These are phyloP conservation scores for Huntiella savannae DNA, from an alignment of 2,329 filamentous ascomycete species.

Conservation along the genomic window DNA sequence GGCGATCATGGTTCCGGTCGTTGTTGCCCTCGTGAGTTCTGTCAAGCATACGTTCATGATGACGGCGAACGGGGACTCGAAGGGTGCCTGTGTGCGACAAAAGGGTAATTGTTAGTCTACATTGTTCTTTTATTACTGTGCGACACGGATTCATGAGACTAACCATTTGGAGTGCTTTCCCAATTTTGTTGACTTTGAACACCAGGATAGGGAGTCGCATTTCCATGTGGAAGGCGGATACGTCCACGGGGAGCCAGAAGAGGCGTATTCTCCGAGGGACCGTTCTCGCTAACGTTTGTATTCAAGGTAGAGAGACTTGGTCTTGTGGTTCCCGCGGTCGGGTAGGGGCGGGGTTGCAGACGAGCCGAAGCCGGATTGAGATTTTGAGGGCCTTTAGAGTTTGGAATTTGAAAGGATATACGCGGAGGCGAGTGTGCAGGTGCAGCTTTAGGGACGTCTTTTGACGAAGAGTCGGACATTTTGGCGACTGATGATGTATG, in stretches of 20 bases:
- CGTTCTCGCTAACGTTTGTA: slow-evolving; percentile 4
- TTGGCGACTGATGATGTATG: no score
- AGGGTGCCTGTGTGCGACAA: neutral
- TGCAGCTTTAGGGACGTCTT: neutral
- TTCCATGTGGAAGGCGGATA: slow-evolving; percentile 22
- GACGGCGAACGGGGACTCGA: neutral
- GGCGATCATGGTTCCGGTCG: slow-evolving; percentile 33
- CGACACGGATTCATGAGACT: neutral
- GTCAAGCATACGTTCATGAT: neutral
- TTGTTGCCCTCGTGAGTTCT: slow-evolving; percentile 18
- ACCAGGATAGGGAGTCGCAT: slow-evolving; percentile 11
- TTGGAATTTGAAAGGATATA: slow-evolving; percentile 10
- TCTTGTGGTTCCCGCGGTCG: slow-evolving; percentile 2
- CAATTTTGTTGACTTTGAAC: neutral
- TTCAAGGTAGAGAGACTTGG: slow-evolving; percentile 5
- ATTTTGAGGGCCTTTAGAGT: slow-evolving; percentile 6
- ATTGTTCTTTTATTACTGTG: neutral
- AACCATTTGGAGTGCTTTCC: slow-evolving; percentile 1
- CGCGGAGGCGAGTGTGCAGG: slow-evolving; percentile 3
- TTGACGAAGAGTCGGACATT: no score
- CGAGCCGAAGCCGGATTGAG: slow-evolving; percentile 11
- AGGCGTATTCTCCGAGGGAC: slow-evolving; percentile 23
- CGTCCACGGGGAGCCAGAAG: slow-evolving; percentile 23
- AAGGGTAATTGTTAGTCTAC: neutral
- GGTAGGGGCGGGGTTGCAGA: slow-evolving; percentile 11